Percentiles rank a stretch among this genome's conserved stretches.
Conservation (phyloP, 2,329 filamentous ascomycete species). For the Tolypocladium amazonense region DNA sequence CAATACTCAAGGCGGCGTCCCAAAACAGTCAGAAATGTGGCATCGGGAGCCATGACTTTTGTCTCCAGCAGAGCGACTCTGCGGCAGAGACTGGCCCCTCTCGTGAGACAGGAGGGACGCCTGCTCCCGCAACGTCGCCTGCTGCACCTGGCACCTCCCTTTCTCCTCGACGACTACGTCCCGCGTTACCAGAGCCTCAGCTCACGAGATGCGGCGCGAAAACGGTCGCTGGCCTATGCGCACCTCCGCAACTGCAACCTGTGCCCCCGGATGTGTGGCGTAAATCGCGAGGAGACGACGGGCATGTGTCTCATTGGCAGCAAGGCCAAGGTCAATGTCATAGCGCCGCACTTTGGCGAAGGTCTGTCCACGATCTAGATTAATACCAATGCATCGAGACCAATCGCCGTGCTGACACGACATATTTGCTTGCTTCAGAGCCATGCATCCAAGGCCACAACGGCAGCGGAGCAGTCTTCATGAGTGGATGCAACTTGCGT, state of each 20-base stretch:
- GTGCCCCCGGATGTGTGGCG: conserved; percentile 65
- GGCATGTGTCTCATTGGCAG: conserved; percentile 71
- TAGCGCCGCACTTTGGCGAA: conserved; percentile 79
- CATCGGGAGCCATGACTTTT: background rate
- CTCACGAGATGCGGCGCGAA: conserved; percentile 58
- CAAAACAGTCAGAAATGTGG: background rate
- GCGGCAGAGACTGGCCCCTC: conserved; percentile 2
- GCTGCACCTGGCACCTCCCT: conserved; percentile 50
- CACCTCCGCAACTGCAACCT: conserved; percentile 73
- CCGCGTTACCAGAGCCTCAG: conserved; percentile 63
- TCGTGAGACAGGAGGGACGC: background rate
- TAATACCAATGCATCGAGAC: background rate
- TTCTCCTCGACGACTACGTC: conserved; percentile 63
- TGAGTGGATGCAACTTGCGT: conserved; percentile 62
- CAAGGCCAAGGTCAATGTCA: conserved; percentile 69
- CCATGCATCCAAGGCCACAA: conserved; percentile 75
- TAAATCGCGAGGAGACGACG: conserved; percentile 71
- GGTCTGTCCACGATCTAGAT: conserved; percentile 25
- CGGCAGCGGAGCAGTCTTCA: conserved; percentile 73
- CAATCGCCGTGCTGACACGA: background rate
- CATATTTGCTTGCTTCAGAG: conserved; percentile 31
- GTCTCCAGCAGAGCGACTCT: background rate
- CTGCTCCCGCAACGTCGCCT: background rate
- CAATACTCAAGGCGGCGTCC: background rate
- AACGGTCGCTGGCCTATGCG: conserved; percentile 61